phyloP scores from a whole-genome alignment of 1,284 basidiomycete genomes.

The Leccinum solheimii region DNA sequence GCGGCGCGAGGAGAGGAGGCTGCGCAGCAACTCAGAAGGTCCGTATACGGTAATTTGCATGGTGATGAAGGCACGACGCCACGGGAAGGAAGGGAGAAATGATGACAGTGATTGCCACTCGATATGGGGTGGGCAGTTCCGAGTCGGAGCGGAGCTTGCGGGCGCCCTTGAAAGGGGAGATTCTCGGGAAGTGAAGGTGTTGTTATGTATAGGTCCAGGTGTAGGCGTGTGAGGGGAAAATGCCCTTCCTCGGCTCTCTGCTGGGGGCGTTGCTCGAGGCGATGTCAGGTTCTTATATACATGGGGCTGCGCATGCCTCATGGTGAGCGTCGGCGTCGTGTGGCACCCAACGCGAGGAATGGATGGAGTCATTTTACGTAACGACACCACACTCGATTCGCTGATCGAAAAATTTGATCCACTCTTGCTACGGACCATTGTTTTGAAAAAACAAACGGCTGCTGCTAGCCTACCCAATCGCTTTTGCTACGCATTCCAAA shows the following conservation, averaged over 20 bases:
- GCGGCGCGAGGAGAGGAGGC: slow-evolving; percentile 25
- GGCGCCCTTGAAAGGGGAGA: slow-evolving; percentile 6
- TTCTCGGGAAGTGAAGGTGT: slow-evolving; percentile 1
- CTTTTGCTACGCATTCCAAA: slow-evolving; percentile 24
- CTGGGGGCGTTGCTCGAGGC: slow-evolving; percentile 20
- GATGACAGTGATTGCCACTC: slow-evolving; percentile 13
- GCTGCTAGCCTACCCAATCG: slow-evolving; percentile 16
- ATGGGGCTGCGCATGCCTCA: slow-evolving; percentile 16
- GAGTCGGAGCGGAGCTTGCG: slow-evolving; percentile 28
- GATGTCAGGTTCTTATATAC: slow-evolving; percentile 26
- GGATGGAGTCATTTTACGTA: slow-evolving; percentile 24
- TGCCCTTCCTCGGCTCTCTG: slow-evolving; percentile 16
- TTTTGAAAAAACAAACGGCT: not conserved
- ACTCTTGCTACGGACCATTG: not conserved
- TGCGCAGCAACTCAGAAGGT: slow-evolving; percentile 18
- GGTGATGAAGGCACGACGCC: slow-evolving; percentile 15
- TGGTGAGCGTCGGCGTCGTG: slow-evolving; percentile 10
- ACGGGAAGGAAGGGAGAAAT: slow-evolving; percentile 10
- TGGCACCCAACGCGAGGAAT: slow-evolving; percentile 2
- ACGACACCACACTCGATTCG: slow-evolving; percentile 21
- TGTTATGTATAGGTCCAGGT: slow-evolving; percentile 22
- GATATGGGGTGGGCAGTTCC: slow-evolving; percentile 12
- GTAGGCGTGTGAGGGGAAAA: slow-evolving; percentile 18
- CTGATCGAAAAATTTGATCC: not conserved
- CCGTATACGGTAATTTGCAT: slow-evolving; percentile 12